A percentile compares a stretch with the other conserved stretches of the same genome.
Conservation (phyloP, 306 rosid genomes). For the Trifolium repens region DNA sequence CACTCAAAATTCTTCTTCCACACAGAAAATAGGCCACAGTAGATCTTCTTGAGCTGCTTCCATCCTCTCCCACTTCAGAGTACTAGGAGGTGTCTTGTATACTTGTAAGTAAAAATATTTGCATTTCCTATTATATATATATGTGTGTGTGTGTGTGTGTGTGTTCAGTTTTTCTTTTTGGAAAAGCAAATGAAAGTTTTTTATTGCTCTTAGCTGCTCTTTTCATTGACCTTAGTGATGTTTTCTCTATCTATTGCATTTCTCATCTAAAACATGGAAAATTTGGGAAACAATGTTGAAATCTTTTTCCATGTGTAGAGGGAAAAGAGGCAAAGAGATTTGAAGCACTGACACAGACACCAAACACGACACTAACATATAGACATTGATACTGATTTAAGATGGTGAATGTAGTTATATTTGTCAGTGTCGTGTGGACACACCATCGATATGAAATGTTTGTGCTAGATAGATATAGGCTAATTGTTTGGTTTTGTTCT, state of each 20-base stretch:
- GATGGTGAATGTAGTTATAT: not conserved
- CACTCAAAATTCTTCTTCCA: conserved; percentile 39
- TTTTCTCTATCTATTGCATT: conserved; percentile 7
- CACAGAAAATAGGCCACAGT: conserved; percentile 14
- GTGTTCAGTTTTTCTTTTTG: conserved; percentile 3
- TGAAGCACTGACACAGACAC: not conserved
- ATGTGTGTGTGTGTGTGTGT: no score
- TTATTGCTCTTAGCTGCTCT: not conserved
- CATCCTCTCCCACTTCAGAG: conserved; percentile 33
- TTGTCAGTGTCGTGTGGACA: not conserved
- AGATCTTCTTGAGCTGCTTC: conserved; percentile 1
- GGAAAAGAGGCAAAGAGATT: no score
- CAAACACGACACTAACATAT: not conserved
- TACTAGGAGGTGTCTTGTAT: conserved; percentile 16
- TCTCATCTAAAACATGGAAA: conserved; percentile 15
- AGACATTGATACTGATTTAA: no score
- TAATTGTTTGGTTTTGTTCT: conserved; percentile 10
- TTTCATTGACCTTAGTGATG: no score
- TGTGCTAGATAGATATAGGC: not conserved
- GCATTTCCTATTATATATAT: conserved; percentile 20
- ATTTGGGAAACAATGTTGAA: not conserved
- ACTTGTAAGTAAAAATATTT: conserved; percentile 44
- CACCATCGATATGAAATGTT: not conserved
- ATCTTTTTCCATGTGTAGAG: conserved; percentile 24
- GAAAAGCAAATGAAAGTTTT: no score